These are phyloP conservation scores for Proliferodiscus dingleyae DNA, from an alignment of 2,329 filamentous ascomycete genomes.

Conservation along the genomic window DNA sequence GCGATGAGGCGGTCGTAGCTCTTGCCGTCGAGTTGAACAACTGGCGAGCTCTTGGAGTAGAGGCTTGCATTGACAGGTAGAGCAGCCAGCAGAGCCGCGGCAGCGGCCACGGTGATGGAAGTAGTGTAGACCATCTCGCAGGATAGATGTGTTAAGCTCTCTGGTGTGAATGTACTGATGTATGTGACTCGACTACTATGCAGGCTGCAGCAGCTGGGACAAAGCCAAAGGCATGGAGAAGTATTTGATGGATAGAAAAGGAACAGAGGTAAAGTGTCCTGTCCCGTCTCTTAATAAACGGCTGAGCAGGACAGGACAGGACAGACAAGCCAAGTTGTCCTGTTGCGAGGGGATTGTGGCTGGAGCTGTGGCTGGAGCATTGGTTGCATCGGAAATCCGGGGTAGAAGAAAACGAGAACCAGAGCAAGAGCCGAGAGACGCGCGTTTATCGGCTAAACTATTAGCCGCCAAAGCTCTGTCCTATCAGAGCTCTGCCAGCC, in stretches of 20 bases:
- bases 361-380: no score
- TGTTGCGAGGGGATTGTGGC: slow-evolving; percentile 2
- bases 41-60: slow-evolving; percentile 82
- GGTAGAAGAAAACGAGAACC: slow-evolving; percentile 11
- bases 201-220: slow-evolving; percentile 24
- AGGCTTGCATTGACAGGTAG: slow-evolving; percentile 64
- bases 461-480: no score
- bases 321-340: slow-evolving; percentile 19
- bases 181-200: slow-evolving; percentile 12
- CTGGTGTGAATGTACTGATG: background rate
- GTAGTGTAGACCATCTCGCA: slow-evolving; percentile 49
- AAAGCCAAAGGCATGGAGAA: no score
- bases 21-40: slow-evolving; percentile 74
- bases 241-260: no score
- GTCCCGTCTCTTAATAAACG: no score
- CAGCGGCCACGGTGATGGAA: slow-evolving; percentile 46
- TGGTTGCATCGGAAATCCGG: no score
- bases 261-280: no score
- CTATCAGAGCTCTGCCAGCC: no score
- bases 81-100: slow-evolving; percentile 60
- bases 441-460: no score
- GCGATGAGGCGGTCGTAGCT: slow-evolving; percentile 79
- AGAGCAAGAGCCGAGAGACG: no score
- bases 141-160: background rate
- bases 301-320: no score